Percentiles rank a stretch among this genome's conserved stretches.
These are phyloP conservation scores for Cucurbita argyrosperma DNA, from an alignment of 306 rosid genomes.

Conservation along the genomic window DNA sequence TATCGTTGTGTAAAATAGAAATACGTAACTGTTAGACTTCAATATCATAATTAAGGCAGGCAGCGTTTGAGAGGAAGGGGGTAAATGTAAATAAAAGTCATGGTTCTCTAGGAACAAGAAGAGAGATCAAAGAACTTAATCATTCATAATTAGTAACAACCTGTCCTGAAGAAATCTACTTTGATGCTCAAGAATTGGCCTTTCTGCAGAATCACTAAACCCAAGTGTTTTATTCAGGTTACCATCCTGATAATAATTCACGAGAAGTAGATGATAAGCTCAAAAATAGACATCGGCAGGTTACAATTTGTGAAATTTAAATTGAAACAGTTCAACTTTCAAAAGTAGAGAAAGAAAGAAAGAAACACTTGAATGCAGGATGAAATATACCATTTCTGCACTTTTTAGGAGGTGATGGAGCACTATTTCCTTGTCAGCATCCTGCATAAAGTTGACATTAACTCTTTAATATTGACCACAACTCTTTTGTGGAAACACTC, in stretches of 20 bases:
- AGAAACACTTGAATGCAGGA: neutral
- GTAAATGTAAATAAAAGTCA: neutral
- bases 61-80: neutral
- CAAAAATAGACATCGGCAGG: neutral
- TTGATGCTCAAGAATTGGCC: constrained; percentile 23
- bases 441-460: neutral
- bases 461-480: neutral
- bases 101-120: neutral
- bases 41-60: neutral
- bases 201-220: constrained; percentile 12
- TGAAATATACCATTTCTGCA: constrained; percentile 27
- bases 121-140: neutral
- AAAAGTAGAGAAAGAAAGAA: neutral
- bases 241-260: constrained; percentile 30
- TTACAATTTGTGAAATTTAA: neutral
- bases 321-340: neutral
- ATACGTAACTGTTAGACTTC: neutral
- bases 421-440: constrained; percentile 14
- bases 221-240: constrained; percentile 15
- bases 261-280: neutral
- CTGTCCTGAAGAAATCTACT: constrained; percentile 60
- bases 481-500: neutral
- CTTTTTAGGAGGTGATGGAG: constrained; percentile 8
- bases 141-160: constrained; percentile 16
- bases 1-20: neutral